Evolutionary conservation across 139 green algal species (phyloP), one percentile per base, ranked within the genome.

Genomic region (Closterium sp.): DNA sequence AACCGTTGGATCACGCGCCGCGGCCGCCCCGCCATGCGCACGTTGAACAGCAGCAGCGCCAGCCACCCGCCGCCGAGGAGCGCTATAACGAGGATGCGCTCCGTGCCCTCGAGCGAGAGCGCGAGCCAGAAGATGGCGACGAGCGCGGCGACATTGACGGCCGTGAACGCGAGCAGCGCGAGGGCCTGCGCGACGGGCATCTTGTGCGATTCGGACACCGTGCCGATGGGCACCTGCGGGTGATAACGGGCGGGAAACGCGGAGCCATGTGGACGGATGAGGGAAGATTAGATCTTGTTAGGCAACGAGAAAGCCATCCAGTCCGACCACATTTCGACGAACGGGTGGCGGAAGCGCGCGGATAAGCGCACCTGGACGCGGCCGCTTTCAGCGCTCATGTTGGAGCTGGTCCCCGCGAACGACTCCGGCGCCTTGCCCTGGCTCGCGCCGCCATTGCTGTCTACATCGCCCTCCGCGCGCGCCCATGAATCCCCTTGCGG

Each of bases 11-110:
- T 30, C 85, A 87, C 85, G 85, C 85, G 85, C 19, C 85, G 85
- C 21, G 85, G 85, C 85, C 85, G 85, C 85, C 85, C 85, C n/a
- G 85, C 85, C 85, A 87, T 87, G 85, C 85, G 85, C 85, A 87
- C 85, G 85, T 87, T 87, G 28, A 32, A 87, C 27, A 87, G 85
- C 85, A 87, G 85, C 85, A 87, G 85, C 85, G 85, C 85, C n/a
- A 87, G n/a, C 85, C 85, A 87, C 7, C 85, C 85, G 28, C 85
- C 85, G 85, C 85, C 85, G 2, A 30, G 28, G 2, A 87, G 28
- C 28, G 28, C 28, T 31, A 87, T 31, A 30, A 87, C 28, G 28
- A 31, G 28, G 28, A 87, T 31, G n/a, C 85, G n/a, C n/a, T 32
- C 85, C 85, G 28, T 32, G 28, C 85, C 85, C 28, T 87, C 85